Evolutionary conservation across 768 basidiomycete genomes (phyloP).

Genomic region (Leccinum disarticulatum): DNA sequence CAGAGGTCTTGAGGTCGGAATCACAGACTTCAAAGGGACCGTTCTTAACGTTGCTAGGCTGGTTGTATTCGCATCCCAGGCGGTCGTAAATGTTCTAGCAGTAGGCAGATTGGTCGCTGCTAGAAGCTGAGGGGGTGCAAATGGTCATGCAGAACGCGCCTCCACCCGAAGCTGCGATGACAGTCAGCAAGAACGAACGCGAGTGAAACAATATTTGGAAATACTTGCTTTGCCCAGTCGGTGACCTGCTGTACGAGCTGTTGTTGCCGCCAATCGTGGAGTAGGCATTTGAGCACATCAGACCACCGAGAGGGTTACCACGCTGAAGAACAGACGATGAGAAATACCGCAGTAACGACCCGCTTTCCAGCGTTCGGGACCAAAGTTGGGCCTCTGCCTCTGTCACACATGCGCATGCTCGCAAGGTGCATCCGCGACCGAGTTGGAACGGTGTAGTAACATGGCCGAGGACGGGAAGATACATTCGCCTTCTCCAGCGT

Average conservation of each 20-base stretch:
- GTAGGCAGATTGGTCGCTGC: constrained; percentile 40
- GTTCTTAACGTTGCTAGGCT: constrained; percentile 60
- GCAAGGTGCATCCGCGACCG: no score
- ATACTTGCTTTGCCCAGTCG: constrained; percentile 63
- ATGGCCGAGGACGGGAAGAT: no score
- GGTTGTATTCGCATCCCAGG: constrained; percentile 73
- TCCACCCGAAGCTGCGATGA: constrained; percentile 54
- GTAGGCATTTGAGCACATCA: constrained; percentile 63
- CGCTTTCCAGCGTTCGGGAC: no score
- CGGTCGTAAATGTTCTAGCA: constrained; percentile 76
- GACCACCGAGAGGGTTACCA: constrained; percentile 79
- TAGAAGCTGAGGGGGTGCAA: constrained; percentile 55
- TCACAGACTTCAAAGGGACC: constrained; percentile 65
- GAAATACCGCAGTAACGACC: not conserved
- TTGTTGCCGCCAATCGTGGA: constrained; percentile 41
- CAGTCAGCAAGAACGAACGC: not conserved
- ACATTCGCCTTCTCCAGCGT: no score
- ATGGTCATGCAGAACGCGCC: constrained; percentile 66
- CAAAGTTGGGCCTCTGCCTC: no score
- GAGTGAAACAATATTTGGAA: not conserved
- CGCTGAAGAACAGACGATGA: constrained; percentile 39
- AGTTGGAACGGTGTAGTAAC: no score
- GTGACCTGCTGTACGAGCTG: constrained; percentile 49
- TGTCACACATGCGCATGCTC: no score
- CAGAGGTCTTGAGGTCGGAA: constrained; percentile 60